A percentile compares a stretch with the other conserved stretches of the same genome.
Conservation (phyloP, 2,329 filamentous ascomycete species). For the Arthrobotrys iridis region DNA sequence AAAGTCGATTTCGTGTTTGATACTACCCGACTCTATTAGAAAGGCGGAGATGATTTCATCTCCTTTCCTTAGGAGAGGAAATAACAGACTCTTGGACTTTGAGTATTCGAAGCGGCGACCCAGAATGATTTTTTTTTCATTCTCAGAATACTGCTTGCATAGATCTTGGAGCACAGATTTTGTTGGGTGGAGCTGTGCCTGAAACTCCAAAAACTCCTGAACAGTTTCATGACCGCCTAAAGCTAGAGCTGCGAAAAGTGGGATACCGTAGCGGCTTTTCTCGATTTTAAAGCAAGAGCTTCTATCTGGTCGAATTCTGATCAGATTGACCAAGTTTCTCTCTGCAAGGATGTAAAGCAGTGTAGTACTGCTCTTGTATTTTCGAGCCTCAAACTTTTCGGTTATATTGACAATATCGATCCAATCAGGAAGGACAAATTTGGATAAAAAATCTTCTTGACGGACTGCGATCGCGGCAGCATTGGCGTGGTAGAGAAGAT, state of each 20-base stretch:
- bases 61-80: not conserved
- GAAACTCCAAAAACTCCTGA: slow-evolving; percentile 55
- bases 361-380: slow-evolving; percentile 57
- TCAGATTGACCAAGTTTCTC: slow-evolving; percentile 54
- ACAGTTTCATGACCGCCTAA: slow-evolving; percentile 58
- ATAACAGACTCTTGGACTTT: not conserved
- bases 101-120: slow-evolving; percentile 22
- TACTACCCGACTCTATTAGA: not conserved
- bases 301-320: slow-evolving; percentile 57
- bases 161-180: not conserved
- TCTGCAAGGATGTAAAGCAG: slow-evolving; percentile 62
- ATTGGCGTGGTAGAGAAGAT: slow-evolving; percentile 63
- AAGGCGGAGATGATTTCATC: slow-evolving; percentile 13
- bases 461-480: slow-evolving; percentile 59
- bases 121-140: not conserved
- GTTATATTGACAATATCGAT: slow-evolving; percentile 59
- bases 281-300: slow-evolving; percentile 56
- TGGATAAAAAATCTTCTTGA: slow-evolving; percentile 60
- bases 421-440: slow-evolving; percentile 59
- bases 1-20: not conserved
- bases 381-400: slow-evolving; percentile 55
- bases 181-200: not conserved
- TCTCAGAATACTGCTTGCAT: slow-evolving; percentile 3
- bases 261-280: slow-evolving; percentile 59
- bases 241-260: slow-evolving; percentile 61